Evolutionary conservation across 768 basidiomycete species (phyloP).

Genomic region (Mycena maculata): DNA sequence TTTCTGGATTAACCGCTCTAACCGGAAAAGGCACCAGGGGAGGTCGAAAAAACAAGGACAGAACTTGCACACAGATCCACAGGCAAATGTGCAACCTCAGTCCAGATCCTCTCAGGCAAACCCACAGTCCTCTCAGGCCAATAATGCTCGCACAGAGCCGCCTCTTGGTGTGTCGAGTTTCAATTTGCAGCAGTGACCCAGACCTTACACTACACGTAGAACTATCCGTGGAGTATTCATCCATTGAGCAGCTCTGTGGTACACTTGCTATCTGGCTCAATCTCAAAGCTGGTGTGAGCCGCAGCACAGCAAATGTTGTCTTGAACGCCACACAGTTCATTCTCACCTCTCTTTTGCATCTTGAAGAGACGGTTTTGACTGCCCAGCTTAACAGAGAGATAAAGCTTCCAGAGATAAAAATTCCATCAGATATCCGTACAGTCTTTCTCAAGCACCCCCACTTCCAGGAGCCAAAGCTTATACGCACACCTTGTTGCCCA

Average conservation of each 20-base stretch:
- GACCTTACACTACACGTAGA: not conserved
- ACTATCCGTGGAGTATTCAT: not conserved
- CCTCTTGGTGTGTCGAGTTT: too few species aligned
- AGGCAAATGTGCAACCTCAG: not conserved
- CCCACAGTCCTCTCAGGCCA: too few species aligned
- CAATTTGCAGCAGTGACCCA: not conserved
- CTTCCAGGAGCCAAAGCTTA: constrained; percentile 14
- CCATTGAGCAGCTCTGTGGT: not conserved
- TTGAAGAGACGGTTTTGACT: not conserved
- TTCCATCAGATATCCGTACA: constrained; percentile 15
- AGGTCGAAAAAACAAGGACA: not conserved
- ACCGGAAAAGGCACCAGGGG: not conserved
- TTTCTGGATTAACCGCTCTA: not conserved
- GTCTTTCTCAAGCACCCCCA: not conserved
- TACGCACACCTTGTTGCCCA: constrained; percentile 13
- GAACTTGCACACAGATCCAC: not conserved
- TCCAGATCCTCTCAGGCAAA: not conserved
- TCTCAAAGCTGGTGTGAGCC: constrained; percentile 3
- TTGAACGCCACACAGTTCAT: constrained; percentile 16
- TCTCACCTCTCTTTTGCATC: not conserved
- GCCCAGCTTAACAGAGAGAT: constrained; percentile 2
- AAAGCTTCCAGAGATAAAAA: constrained; percentile 1
- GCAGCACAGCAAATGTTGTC: not conserved
- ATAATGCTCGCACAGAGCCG: too few species aligned
- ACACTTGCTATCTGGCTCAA: constrained; percentile 13